Evolutionary conservation across 495 filamentous ascomycete species (phyloP).

Genomic region (Talaromyces borbonicus): DNA sequence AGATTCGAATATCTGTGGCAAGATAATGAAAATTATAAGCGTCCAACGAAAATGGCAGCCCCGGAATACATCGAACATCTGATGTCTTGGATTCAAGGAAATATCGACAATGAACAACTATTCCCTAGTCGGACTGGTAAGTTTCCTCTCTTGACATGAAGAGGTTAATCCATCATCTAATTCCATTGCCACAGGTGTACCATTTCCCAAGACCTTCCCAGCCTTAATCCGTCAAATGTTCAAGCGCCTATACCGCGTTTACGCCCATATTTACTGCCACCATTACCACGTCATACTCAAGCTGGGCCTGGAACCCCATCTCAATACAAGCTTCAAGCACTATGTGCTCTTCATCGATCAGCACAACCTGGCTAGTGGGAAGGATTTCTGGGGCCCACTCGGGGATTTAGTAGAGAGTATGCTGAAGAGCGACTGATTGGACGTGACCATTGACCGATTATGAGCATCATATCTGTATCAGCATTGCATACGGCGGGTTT

Average conservation of each 20-base stretch:
- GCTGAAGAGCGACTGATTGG: constrained; percentile 72
- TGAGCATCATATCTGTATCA: not conserved
- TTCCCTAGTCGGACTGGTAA: constrained; percentile 86
- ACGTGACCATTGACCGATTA: not conserved
- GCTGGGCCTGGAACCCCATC: constrained; percentile 88
- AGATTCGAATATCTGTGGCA: constrained; percentile 99
- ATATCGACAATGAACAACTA: constrained; percentile 91
- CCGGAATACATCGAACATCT: constrained; percentile 95
- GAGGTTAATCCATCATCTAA: no score
- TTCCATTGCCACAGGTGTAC: constrained; percentile 51
- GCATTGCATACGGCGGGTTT: not conserved
- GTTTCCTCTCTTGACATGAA: constrained; percentile 12
- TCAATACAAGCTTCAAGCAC: constrained; percentile 99
- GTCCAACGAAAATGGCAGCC: constrained; percentile 95
- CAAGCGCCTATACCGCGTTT: constrained; percentile 97
- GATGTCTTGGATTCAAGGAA: constrained; percentile 91
- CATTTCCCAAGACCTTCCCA: constrained; percentile 90
- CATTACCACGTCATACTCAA: constrained; percentile 96
- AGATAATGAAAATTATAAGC: constrained; percentile 83
- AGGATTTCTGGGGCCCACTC: constrained; percentile 96
- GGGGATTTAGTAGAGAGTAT: constrained; percentile 96
- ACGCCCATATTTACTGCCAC: constrained; percentile 99
- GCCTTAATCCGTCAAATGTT: constrained; percentile 84
- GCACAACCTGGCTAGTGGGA: constrained; percentile 77
- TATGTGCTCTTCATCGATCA: constrained; percentile 96